Conservation (phyloP, 257 asterid genomes). For the Prunella vulgaris region DNA sequence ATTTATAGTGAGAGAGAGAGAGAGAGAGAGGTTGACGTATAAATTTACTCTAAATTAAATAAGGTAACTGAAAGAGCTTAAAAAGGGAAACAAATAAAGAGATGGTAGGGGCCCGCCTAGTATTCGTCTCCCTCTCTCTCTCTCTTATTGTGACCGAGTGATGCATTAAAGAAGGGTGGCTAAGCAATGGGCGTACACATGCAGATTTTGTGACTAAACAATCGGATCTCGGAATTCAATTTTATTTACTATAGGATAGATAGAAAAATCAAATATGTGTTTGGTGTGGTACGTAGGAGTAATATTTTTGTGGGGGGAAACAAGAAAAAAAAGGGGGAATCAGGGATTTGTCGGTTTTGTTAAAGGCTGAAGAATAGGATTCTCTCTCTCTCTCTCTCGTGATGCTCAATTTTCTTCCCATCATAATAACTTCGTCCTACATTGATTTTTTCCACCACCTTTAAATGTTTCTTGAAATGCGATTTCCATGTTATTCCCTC, state of each 20-base stretch:
- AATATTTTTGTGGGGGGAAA: not conserved
- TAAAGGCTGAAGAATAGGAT: slow-evolving; percentile 35
- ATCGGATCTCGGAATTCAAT: slow-evolving; percentile 36
- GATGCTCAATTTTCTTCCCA: slow-evolving; percentile 15
- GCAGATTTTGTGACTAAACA: slow-evolving; percentile 62
- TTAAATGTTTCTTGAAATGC: slow-evolving; percentile 24
- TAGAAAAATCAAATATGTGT: not conserved
- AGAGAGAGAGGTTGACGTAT: not conserved
- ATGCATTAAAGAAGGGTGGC: slow-evolving; percentile 34
- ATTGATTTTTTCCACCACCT: slow-evolving; percentile 23
- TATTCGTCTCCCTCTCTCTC: no score
- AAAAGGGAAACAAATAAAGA: slow-evolving; percentile 15
- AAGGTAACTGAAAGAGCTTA: slow-evolving; percentile 40
- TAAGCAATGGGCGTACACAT: slow-evolving; percentile 37
- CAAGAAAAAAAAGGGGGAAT: slow-evolving; percentile 2
- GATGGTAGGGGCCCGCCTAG: no score
- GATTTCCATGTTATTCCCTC: slow-evolving; percentile 14
- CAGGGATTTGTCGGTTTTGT: slow-evolving; percentile 21
- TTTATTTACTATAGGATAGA: not conserved
- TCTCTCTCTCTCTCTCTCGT: slow-evolving; percentile 19
- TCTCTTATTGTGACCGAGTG: slow-evolving; percentile 27
- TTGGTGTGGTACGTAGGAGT: not conserved
- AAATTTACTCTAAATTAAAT: not conserved
- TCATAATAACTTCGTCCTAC: slow-evolving; percentile 10
- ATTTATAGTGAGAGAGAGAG: slow-evolving; percentile 29